A percentile compares a stretch with the other conserved stretches of the same genome.
Evolutionary conservation across 805 yeast species (phyloP).

Genomic region (Monosporozyma siamensis): DNA sequence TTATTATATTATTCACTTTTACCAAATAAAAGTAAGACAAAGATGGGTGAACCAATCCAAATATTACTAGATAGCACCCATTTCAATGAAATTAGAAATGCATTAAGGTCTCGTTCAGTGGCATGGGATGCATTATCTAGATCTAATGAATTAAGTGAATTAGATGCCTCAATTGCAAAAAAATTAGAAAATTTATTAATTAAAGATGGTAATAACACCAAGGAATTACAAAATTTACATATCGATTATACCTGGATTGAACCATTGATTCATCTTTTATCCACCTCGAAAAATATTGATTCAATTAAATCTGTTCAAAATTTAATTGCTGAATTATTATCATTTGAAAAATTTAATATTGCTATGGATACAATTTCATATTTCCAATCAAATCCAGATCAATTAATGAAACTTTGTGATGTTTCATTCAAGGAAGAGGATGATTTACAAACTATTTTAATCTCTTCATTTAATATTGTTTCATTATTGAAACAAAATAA

Average conservation of each 20-base stretch:
- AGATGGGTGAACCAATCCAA: neutral
- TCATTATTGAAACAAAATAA: constrained; percentile 24
- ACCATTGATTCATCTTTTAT: constrained; percentile 24
- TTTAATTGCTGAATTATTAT: constrained; percentile 25
- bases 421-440: constrained; percentile 18
- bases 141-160: constrained; percentile 53
- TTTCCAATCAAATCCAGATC: constrained; percentile 17
- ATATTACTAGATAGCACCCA: constrained; percentile 52
- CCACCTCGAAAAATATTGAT: constrained; percentile 16
- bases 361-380: constrained; percentile 13
- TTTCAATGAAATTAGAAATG: constrained; percentile 53
- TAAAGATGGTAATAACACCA: constrained; percentile 14
- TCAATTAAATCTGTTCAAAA: constrained; percentile 25
- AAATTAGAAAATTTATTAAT: constrained; percentile 22
- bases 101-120: constrained; percentile 67
- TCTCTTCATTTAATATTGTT: constrained; percentile 27
- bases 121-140: constrained; percentile 91
- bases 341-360: constrained; percentile 14
- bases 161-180: constrained; percentile 49
- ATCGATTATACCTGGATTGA: constrained; percentile 12
- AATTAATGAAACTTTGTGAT: constrained; percentile 16
- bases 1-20: too few species aligned
- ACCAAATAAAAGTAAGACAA: neutral
- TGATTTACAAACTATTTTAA: constrained; percentile 26
- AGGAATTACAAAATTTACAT: constrained; percentile 19